These are phyloP conservation scores for Leptomonas pyrrhocoris DNA, from an alignment of 208 protist species.

Conservation along the genomic window DNA sequence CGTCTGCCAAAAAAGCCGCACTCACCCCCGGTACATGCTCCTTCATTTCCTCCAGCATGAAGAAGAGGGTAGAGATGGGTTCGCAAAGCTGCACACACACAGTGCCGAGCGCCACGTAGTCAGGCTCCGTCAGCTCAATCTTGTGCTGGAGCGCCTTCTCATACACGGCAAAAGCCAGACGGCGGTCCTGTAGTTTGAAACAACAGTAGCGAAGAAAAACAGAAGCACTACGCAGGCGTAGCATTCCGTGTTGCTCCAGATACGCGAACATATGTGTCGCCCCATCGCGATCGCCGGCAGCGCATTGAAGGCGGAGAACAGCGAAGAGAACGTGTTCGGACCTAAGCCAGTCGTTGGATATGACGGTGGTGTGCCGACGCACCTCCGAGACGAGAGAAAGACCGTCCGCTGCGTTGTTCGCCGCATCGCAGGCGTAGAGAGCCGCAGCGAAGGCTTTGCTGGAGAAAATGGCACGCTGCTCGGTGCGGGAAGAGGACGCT, in stretches of 20 bases:
- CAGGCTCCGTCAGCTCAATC: conserved; percentile 48
- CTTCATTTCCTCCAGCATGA: conserved; percentile 63
- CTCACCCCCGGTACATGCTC: conserved; percentile 47
- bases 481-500: background rate
- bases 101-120: conserved; percentile 53
- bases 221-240: conserved; percentile 60
- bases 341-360: conserved; percentile 28
- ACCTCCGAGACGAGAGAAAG: conserved; percentile 55
- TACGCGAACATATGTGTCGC: conserved; percentile 66
- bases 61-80: conserved; percentile 49
- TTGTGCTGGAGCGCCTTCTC: conserved; percentile 41
- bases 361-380: conserved; percentile 18
- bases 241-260: conserved; percentile 44
- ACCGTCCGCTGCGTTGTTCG: conserved; percentile 32
- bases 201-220: conserved; percentile 66
- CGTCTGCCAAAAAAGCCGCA: conserved; percentile 35
- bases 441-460: conserved; percentile 49
- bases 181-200: conserved; percentile 7
- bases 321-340: conserved; percentile 71
- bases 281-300: conserved; percentile 39
- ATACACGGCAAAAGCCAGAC: conserved; percentile 50
- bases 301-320: conserved; percentile 67
- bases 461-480: conserved; percentile 16
- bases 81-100: conserved; percentile 51
- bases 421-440: conserved; percentile 53